These are phyloP conservation scores for Debaryomyces hansenii DNA, from an alignment of 805 yeast species.

Conservation along the genomic window DNA sequence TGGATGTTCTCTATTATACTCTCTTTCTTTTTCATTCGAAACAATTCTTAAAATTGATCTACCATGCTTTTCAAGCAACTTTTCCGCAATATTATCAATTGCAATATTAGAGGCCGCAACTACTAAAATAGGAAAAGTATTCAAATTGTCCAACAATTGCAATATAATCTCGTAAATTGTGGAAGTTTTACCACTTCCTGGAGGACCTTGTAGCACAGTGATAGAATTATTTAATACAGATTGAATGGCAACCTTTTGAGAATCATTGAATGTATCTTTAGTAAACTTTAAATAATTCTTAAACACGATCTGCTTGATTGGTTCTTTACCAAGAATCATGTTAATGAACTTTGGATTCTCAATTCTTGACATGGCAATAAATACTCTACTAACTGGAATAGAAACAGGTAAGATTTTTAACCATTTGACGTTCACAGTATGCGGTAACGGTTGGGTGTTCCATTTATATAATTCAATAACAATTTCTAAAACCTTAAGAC, in stretches of 20 bases:
- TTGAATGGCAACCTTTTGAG: constrained; percentile 58
- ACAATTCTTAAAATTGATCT: constrained; percentile 58
- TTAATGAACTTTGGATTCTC: constrained; percentile 52
- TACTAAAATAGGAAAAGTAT: constrained; percentile 63
- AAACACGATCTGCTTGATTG: constrained; percentile 56
- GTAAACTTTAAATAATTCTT: constrained; percentile 53
- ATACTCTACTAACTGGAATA: constrained; percentile 60
- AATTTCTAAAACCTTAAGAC: constrained; percentile 36
- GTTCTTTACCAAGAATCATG: constrained; percentile 55
- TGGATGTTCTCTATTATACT: constrained; percentile 58
- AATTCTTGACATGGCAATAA: constrained; percentile 64
- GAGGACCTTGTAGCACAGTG: constrained; percentile 55
- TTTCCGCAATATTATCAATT: constrained; percentile 74
- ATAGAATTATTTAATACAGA: constrained; percentile 51
- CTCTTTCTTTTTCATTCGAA: constrained; percentile 59
- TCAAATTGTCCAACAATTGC: constrained; percentile 54
- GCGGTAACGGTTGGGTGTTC: constrained; percentile 55
- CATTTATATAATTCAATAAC: constrained; percentile 56
- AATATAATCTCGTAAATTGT: constrained; percentile 46
- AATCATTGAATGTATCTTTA: constrained; percentile 52
- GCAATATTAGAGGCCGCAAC: constrained; percentile 79
- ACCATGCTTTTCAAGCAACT: constrained; percentile 50
- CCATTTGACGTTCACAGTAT: constrained; percentile 34
- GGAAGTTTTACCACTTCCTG: constrained; percentile 61
- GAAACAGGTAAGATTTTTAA: constrained; percentile 58